Base-by-base conservation (phyloP, 306 rosid species). In the Prunus padus region DNA sequence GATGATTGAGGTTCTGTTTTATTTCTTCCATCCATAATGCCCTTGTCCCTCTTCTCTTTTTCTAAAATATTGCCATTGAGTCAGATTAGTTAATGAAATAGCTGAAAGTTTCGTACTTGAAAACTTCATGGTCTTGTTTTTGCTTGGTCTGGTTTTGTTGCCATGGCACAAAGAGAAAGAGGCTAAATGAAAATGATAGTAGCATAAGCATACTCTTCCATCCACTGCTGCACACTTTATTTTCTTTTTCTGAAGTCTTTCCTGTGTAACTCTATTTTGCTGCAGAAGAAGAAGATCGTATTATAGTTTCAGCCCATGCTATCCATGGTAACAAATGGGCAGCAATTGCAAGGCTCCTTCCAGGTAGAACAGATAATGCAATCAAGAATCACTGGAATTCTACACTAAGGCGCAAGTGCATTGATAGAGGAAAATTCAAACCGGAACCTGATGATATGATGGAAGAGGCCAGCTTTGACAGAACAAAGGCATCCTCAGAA, bases 381-480 rank as follows among this genome's bases (percentile, higher is more conserved):
- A 91, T 91, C 50, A 91, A 91, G 80, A 91, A 88, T 67, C 96
- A 91, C 76, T 91, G 96, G 93, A 91, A 91, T 79, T 91, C 96
- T 77, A 87, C 97, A 10, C 87, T 91, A 23, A 91, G 74, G 84
- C 90, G 91, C 56, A 87, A 86, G 83, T 81, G 66, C 26, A 13
- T 79, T 67, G 92, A 81, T 14, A 50, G 44, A 49, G 83, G 86
- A 71, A 80, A 83, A 62, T 65, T 68, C 56, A 63, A 76, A 42
- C 47, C 76, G 4, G 59, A 61, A 55, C 52, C 62, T 45, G 70
- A 62, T 65, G 82, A 77, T 31, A 71, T 26, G 75, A 64, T 62
- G 70, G 87, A 78, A 62, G 88, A 82, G 67, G 82, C 82, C 47
- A 77, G 79, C 76, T 42, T 55, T 50, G 88, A 87, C 62, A 88